These are phyloP conservation scores for Mentha longifolia DNA, from an alignment of 257 asterid genomes.

Conservation along the genomic window DNA sequence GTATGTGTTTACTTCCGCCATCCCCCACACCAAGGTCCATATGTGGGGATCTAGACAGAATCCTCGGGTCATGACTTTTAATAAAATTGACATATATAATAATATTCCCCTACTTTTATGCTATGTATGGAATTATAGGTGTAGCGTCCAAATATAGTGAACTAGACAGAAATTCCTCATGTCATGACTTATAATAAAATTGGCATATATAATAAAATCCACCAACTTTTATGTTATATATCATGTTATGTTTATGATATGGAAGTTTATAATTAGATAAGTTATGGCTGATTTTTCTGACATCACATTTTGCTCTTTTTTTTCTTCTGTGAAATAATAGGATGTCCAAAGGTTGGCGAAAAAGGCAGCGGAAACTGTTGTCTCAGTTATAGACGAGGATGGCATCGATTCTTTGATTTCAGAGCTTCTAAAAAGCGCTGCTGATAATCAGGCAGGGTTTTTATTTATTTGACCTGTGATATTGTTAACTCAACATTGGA, in stretches of 20 bases:
- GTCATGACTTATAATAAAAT: too few relatives aligned
- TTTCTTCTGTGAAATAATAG: conserved; percentile 43
- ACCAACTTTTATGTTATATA: too few relatives aligned
- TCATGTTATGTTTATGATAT: too few relatives aligned
- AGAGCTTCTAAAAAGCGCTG: conserved; percentile 89
- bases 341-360: conserved; percentile 71
- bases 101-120: not conserved
- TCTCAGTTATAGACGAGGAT: conserved; percentile 88
- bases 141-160: too few relatives aligned
- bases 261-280: not conserved
- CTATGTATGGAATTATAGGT: too few relatives aligned
- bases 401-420: conserved; percentile 81
- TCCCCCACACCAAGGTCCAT: not conserved
- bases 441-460: conserved; percentile 76
- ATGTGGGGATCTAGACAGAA: not conserved
- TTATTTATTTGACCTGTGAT: conserved; percentile 30
- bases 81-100: not conserved
- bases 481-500: not conserved
- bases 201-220: too few relatives aligned
- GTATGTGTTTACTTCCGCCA: too few relatives aligned
- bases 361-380: conserved; percentile 96
- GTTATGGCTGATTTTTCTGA: conserved; percentile 13
- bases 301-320: conserved; percentile 15
- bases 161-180: too few relatives aligned
- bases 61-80: not conserved